Percentiles rank a stretch among this genome's conserved stretches.
Conservation (phyloP, 192 early-diverging fungal genomes). For the Gonapodya sp. region DNA sequence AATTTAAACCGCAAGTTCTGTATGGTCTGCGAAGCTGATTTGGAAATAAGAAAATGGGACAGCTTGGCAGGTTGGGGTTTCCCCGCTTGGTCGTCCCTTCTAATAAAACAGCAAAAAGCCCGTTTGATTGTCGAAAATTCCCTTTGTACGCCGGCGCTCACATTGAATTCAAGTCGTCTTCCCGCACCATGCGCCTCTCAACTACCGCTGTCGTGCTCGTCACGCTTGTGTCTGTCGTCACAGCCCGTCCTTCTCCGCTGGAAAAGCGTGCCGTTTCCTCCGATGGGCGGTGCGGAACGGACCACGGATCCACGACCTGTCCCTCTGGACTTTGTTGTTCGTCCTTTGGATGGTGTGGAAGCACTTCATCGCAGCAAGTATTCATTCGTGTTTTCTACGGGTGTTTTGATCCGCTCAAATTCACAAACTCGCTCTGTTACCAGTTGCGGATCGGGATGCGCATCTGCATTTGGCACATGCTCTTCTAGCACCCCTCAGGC, state of each 20-base stretch:
- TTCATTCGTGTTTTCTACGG: neutral
- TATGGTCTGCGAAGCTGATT: too few species aligned
- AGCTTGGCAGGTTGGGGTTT: too few species aligned
- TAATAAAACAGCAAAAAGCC: too few species aligned
- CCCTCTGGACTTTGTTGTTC: neutral
- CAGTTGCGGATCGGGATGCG: neutral
- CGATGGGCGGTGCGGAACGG: constrained; percentile 6
- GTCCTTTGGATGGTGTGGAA: neutral
- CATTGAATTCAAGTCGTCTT: neutral
- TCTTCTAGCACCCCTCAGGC: neutral
- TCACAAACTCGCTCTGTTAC: neutral
- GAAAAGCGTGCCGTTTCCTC: neutral
- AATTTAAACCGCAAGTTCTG: too few species aligned
- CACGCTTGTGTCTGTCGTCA: neutral
- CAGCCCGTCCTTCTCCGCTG: neutral
- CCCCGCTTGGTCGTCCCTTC: too few species aligned
- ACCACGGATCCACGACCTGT: neutral
- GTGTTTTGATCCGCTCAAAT: neutral
- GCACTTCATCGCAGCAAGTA: neutral
- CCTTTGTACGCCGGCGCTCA: too few species aligned
- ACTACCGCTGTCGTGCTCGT: neutral
- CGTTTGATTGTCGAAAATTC: too few species aligned
- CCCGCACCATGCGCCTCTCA: too few species aligned
- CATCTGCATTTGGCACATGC: neutral
- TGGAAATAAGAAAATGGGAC: too few species aligned